phyloP scores from a whole-genome alignment of 73 alveolate species.

The Paramecium tetraurelia region DNA sequence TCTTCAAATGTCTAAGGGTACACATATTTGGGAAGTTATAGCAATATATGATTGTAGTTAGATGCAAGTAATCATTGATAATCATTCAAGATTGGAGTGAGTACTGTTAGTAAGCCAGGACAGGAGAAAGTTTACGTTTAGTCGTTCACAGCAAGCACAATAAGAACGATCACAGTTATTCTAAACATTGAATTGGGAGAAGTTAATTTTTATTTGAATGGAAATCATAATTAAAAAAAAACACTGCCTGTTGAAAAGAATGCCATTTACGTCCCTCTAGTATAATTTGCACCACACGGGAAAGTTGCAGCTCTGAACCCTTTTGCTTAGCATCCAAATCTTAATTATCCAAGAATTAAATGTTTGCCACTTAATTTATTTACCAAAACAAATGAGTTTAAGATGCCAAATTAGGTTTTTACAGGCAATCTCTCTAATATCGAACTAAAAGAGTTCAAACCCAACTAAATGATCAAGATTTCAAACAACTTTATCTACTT shows the following conservation, averaged over 20 bases:
- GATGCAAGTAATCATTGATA: not conserved
- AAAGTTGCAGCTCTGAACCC: conserved; percentile 22
- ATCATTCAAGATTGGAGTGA: conserved; percentile 1
- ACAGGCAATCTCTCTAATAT: not conserved
- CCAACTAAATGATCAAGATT: not conserved
- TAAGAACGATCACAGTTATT: conserved; percentile 5
- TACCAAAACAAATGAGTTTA: not conserved
- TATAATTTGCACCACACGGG: not conserved
- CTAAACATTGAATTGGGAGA: not conserved
- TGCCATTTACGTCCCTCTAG: not conserved
- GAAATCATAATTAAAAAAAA: conserved; percentile 10
- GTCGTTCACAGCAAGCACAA: conserved; percentile 3
- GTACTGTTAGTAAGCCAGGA: not conserved
- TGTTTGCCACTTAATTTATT: not conserved
- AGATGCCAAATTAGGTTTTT: not conserved
- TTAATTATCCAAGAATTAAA: not conserved
- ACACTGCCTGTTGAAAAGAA: not conserved
- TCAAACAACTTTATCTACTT: not conserved
- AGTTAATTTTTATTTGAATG: conserved; percentile 1
- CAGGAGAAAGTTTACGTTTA: not conserved
- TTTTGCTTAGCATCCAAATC: conserved; percentile 25
- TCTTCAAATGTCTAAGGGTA: not conserved
- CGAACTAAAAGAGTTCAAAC: not conserved
- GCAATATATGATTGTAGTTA: conserved; percentile 6
- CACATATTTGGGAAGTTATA: conserved; percentile 34